These are phyloP conservation scores for Vararia minispora DNA, from an alignment of 768 basidiomycete species.

Conservation along the genomic window DNA sequence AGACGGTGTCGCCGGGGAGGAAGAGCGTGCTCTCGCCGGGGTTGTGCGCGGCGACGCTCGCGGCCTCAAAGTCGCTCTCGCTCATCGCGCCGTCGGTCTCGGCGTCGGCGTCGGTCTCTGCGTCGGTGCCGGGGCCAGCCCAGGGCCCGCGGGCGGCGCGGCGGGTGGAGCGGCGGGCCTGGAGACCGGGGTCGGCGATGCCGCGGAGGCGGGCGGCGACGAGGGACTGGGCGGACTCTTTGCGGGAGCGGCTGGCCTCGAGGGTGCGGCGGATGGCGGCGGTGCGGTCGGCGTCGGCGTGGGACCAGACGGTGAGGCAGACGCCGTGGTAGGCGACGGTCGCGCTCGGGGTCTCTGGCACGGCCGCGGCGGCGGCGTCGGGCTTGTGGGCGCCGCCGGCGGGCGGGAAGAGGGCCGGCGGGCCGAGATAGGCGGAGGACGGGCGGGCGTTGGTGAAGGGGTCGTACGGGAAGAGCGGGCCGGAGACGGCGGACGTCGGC, in stretches of 20 bases:
- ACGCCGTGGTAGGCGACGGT: constrained; percentile 81
- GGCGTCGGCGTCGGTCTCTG: constrained; percentile 61
- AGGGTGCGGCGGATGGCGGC: constrained; percentile 75
- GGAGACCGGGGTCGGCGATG: constrained; percentile 47
- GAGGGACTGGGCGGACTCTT: constrained; percentile 69
- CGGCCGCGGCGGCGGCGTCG: constrained; percentile 1
- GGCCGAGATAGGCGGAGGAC: constrained; percentile 71
- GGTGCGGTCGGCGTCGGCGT: constrained; percentile 82
- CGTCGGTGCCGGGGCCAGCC: constrained; percentile 44
- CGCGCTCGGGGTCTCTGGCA: constrained; percentile 20
- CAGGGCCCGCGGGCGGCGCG: constrained; percentile 59
- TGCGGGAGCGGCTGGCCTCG: constrained; percentile 66
- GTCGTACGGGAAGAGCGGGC: constrained; percentile 71
- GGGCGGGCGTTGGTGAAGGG: constrained; percentile 59
- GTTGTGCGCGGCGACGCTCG: constrained; percentile 62
- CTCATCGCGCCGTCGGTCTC: constrained; percentile 67
- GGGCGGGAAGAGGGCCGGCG: constrained; percentile 47
- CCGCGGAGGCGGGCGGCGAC: constrained; percentile 58
- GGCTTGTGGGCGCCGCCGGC: constrained; percentile 17
- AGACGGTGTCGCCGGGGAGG: constrained; percentile 81
- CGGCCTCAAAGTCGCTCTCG: constrained; percentile 80
- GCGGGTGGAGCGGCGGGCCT: constrained; percentile 45
- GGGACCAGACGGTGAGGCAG: constrained; percentile 91
- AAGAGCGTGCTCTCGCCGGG: constrained; percentile 85
- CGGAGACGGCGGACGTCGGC: constrained; percentile 53